These are phyloP conservation scores for Lachancea meyersii DNA, from an alignment of 805 yeast species.

Conservation along the genomic window DNA sequence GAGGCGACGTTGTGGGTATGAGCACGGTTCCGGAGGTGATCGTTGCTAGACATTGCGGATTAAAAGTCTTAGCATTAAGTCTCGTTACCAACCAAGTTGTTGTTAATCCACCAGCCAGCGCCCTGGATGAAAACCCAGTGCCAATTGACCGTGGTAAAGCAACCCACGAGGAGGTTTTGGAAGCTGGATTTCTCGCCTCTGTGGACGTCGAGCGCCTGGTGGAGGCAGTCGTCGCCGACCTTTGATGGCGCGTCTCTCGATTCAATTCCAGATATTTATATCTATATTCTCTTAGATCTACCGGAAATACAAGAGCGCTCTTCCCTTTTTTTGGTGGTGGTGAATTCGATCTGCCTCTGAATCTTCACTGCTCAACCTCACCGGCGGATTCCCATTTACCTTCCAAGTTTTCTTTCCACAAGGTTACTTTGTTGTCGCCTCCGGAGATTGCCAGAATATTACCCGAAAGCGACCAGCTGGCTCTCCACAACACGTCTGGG, in stretches of 20 bases:
- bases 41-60: conserved; percentile 82
- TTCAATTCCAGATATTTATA: not conserved
- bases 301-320: not conserved
- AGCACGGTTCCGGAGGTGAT: conserved; percentile 95
- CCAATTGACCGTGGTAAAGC: conserved; percentile 72
- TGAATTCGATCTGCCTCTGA: no score
- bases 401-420: conserved; percentile 91
- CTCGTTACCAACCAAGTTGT: conserved; percentile 83
- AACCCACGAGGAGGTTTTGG: conserved; percentile 85
- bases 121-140: conserved; percentile 46
- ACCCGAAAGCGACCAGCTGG: conserved; percentile 95
- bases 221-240: conserved; percentile 49
- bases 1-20: conserved; percentile 97
- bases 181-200: conserved; percentile 74
- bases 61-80: conserved; percentile 77
- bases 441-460: conserved; percentile 92
- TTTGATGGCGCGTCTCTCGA: conserved; percentile 11
- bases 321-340: not conserved
- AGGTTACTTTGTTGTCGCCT: conserved; percentile 90
- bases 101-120: conserved; percentile 60
- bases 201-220: conserved; percentile 69
- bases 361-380: conserved; percentile 77
- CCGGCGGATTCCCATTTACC: conserved; percentile 99
- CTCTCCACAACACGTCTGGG: conserved; percentile 98
- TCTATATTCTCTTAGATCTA: not conserved